phyloP scores from a whole-genome alignment of 495 filamentous ascomycete genomes.

The Immersiella caudata region DNA sequence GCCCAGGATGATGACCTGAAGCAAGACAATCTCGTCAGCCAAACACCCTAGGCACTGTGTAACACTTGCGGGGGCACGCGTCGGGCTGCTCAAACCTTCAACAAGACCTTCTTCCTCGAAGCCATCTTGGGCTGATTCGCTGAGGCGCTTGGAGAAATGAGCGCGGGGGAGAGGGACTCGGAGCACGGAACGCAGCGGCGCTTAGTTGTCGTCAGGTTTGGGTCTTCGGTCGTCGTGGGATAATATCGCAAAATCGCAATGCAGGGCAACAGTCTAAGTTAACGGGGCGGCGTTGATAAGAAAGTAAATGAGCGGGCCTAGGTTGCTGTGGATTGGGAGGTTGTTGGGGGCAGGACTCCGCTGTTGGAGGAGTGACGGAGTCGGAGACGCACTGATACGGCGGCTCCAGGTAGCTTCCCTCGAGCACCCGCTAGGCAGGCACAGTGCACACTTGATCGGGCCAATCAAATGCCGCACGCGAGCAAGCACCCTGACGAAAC shows the following conservation, averaged over 20 bases:
- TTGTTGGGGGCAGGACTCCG: slow-evolving; percentile 20
- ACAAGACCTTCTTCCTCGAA: slow-evolving; percentile 93
- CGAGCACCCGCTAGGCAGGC: slow-evolving; percentile 25
- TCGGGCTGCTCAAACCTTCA: slow-evolving; percentile 69
- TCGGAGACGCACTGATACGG: slow-evolving; percentile 17
- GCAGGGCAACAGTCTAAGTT: slow-evolving; percentile 2
- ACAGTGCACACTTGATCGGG: slow-evolving; percentile 19
- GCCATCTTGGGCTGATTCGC: slow-evolving; percentile 61
- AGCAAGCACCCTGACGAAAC: slow-evolving; percentile 19
- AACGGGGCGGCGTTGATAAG: slow-evolving; percentile 25
- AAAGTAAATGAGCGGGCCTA: slow-evolving; percentile 21
- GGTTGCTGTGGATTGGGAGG: slow-evolving; percentile 16
- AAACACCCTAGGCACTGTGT: not conserved
- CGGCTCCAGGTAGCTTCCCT: slow-evolving; percentile 6
- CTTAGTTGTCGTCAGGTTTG: not conserved
- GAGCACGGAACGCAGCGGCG: slow-evolving; percentile 8
- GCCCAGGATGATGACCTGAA: slow-evolving; percentile 94
- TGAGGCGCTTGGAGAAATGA: slow-evolving; percentile 18
- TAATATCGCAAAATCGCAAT: slow-evolving; percentile 11
- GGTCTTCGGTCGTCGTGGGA: not conserved
- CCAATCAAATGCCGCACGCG: slow-evolving; percentile 26
- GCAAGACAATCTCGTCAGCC: slow-evolving; percentile 6
- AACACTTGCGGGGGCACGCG: not conserved
- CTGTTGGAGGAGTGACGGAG: slow-evolving; percentile 34
- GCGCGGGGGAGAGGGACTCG: slow-evolving; percentile 11